Evolutionary conservation across 176 grass and related monocot genomes (phyloP).

Genomic region (Triticum monococcum): DNA sequence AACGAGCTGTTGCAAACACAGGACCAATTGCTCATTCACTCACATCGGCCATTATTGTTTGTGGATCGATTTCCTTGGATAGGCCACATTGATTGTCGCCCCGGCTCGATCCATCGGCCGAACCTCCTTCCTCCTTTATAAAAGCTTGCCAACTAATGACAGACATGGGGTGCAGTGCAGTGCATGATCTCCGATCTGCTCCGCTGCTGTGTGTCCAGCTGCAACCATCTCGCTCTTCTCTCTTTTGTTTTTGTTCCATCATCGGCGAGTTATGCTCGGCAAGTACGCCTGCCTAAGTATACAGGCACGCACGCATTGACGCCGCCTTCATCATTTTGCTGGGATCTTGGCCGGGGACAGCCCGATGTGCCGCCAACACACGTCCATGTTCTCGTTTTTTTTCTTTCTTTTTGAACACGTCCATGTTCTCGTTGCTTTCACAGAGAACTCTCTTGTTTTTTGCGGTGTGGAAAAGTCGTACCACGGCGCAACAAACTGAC

Average conservation of each 20-base stretch:
- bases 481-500: neutral
- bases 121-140: constrained; percentile 5
- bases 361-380: neutral
- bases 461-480: neutral
- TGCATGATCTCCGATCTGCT: constrained; percentile 10
- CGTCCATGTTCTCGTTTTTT: too few species aligned
- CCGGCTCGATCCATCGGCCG: neutral
- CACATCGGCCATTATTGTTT: constrained; percentile 26
- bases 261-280: constrained; percentile 27
- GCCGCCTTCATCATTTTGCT: neutral
- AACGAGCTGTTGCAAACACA: neutral
- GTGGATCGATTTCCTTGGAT: neutral
- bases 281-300: constrained; percentile 12
- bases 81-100: constrained; percentile 23
- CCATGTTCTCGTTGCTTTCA: constrained; percentile 12
- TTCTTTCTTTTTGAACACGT: neutral
- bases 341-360: neutral
- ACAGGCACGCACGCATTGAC: neutral
- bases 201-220: neutral
- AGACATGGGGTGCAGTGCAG: constrained; percentile 3
- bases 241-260: neutral
- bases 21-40: constrained; percentile 28
- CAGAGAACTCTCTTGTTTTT: neutral
- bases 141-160: constrained; percentile 49
- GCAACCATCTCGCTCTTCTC: neutral